phyloP scores from a whole-genome alignment of 2,329 filamentous ascomycete species.

The Bipolaris zeicola region DNA sequence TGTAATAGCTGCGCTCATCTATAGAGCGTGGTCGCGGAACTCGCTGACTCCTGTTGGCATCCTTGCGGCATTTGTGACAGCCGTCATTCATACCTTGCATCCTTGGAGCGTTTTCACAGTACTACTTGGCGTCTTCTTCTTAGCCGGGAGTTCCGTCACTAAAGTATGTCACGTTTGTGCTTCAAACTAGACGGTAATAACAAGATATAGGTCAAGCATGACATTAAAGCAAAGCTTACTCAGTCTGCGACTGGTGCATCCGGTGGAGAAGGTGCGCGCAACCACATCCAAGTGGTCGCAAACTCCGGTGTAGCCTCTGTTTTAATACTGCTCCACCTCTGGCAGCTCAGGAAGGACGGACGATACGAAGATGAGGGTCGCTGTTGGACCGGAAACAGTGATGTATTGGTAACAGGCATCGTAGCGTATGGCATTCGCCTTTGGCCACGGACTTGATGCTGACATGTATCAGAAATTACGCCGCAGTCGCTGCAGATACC shows the following conservation, averaged over 20 bases:
- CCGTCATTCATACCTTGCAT: constrained; percentile 82
- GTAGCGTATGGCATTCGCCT: constrained; percentile 46
- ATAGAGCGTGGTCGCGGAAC: constrained; percentile 49
- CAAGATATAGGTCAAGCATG: constrained; percentile 73
- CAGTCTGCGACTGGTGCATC: constrained; percentile 73
- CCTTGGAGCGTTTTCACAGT: constrained; percentile 93
- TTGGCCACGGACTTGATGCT: constrained; percentile 12
- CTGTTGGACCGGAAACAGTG: constrained; percentile 51
- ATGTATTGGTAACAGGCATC: constrained; percentile 55
- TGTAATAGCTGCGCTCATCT: constrained; percentile 46
- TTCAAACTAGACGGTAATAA: background rate
- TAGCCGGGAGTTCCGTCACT: constrained; percentile 81
- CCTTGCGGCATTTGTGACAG: constrained; percentile 72
- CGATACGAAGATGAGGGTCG: constrained; percentile 30
- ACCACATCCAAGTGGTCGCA: constrained; percentile 85
- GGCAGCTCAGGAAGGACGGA: constrained; percentile 49
- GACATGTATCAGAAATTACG: constrained; percentile 74
- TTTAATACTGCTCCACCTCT: constrained; percentile 59
- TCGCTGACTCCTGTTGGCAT: constrained; percentile 81
- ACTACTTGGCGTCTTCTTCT: constrained; percentile 82
- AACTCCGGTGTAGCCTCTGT: constrained; percentile 83
- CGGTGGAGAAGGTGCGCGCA: constrained; percentile 82
- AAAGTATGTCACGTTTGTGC: constrained; percentile 60
- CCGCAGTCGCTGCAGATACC: constrained; percentile 88
- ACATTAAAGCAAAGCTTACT: constrained; percentile 81